Percentiles rank a stretch among this genome's conserved stretches.
These are phyloP conservation scores for Endothia cerciana DNA, from an alignment of 2,329 filamentous ascomycete species.

Conservation along the genomic window DNA sequence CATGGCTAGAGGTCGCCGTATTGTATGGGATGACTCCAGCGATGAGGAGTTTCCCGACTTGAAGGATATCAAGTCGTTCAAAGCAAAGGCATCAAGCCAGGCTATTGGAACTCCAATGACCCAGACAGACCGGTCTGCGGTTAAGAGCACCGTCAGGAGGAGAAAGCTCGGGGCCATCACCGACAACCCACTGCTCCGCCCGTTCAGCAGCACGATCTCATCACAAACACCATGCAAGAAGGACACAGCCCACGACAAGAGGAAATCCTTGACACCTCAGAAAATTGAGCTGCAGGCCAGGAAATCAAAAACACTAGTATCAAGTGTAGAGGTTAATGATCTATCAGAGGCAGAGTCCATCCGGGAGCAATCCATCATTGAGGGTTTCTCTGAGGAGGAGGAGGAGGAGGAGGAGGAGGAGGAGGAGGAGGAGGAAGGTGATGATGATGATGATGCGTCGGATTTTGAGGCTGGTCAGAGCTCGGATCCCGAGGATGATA, in stretches of 20 bases:
- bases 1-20: conserved; percentile 27
- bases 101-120: background rate
- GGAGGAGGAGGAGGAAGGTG: conserved; percentile 8
- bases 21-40: conserved; percentile 34
- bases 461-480: conserved; percentile 16
- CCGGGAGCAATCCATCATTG: conserved; percentile 26
- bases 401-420: background rate
- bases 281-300: conserved; percentile 17
- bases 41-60: conserved; percentile 49
- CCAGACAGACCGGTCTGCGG: background rate
- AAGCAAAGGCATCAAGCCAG: background rate
- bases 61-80: conserved; percentile 34
- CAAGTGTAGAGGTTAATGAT: background rate
- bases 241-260: background rate
- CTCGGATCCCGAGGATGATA: conserved; percentile 17
- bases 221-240: conserved; percentile 5
- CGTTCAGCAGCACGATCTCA: background rate
- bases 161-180: conserved; percentile 22
- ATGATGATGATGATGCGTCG: conserved; percentile 19
- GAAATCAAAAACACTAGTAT: background rate
- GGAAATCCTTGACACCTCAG: conserved; percentile 11
- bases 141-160: conserved; percentile 20
- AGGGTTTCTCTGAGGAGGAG: conserved; percentile 16
- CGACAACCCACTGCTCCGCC: conserved; percentile 22
- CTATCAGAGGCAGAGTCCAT: conserved; percentile 21